Evolutionary conservation across 805 yeast genomes (phyloP).

Genomic region (Myxozyma vanderwaltii): DNA sequence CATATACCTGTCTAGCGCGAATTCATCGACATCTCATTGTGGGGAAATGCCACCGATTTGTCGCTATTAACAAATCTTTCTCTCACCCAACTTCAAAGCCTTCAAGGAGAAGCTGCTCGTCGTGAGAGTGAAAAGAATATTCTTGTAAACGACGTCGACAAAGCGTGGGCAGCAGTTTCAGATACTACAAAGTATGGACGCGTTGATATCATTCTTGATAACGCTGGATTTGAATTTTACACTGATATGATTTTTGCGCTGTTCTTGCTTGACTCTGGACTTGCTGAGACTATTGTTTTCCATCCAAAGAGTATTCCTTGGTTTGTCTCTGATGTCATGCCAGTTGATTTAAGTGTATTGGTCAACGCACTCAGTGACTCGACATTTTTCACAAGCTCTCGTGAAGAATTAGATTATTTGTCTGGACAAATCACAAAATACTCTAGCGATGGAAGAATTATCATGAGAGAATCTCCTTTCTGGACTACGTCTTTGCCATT

Average conservation of each 20-base stretch:
- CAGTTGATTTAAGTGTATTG: constrained; percentile 62
- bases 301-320: constrained; percentile 94
- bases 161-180: constrained; percentile 31
- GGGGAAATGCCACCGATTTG: constrained; percentile 99
- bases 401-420: constrained; percentile 52
- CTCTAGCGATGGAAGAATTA: constrained; percentile 51
- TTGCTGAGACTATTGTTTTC: constrained; percentile 59
- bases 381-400: constrained; percentile 52
- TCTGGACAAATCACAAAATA: constrained; percentile 51
- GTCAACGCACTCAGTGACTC: constrained; percentile 32
- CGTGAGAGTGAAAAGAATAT: constrained; percentile 39
- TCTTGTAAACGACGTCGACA: constrained; percentile 34
- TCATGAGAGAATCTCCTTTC: constrained; percentile 63
- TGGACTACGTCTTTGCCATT: constrained; percentile 85
- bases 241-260: constrained; percentile 74
- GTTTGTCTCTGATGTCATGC: constrained; percentile 96
- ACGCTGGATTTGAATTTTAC: constrained; percentile 92
- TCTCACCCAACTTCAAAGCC: constrained; percentile 82
- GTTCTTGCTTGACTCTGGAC: constrained; percentile 68
- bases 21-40: constrained; percentile 80
- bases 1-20: constrained; percentile 61
- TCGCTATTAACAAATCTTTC: constrained; percentile 82
- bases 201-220: constrained; percentile 56
- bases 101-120: constrained; percentile 88
- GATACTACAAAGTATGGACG: constrained; percentile 24